These are phyloP conservation scores for Forsythia viridissima DNA, from an alignment of 257 asterid species.

Conservation along the genomic window DNA sequence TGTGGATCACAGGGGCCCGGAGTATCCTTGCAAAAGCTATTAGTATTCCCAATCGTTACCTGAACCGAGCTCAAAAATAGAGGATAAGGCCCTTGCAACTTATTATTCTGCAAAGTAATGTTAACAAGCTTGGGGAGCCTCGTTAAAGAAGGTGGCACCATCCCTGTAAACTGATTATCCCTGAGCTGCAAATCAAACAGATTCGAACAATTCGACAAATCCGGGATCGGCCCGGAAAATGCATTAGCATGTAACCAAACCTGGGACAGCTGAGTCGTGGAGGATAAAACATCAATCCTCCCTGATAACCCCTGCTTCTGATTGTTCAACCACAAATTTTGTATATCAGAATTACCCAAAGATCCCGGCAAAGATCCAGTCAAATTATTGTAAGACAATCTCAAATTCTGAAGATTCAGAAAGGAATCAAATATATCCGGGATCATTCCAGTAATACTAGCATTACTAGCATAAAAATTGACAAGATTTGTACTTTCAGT, in stretches of 20 bases:
- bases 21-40: conserved; percentile 58
- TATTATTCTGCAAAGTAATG: conserved; percentile 68
- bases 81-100: conserved; percentile 78
- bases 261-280: conserved; percentile 66
- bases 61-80: conserved; percentile 37
- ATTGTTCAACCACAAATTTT: conserved; percentile 74
- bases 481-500: conserved; percentile 55
- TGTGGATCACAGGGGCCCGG: conserved; percentile 91
- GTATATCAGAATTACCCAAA: conserved; percentile 66
- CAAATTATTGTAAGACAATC: conserved; percentile 72
- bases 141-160: conserved; percentile 60
- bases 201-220: conserved; percentile 62
- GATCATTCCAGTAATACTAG: conserved; percentile 51
- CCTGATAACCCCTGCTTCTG: conserved; percentile 69
- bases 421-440: conserved; percentile 71
- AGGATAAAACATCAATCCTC: conserved; percentile 51
- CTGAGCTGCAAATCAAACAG: conserved; percentile 78
- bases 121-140: conserved; percentile 49
- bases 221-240: conserved; percentile 81
- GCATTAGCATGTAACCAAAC: conserved; percentile 81
- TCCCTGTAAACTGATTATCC: conserved; percentile 76
- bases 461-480: conserved; percentile 55
- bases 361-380: conserved; percentile 70
- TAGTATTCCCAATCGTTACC: conserved; percentile 36
- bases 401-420: conserved; percentile 56